Evolutionary conservation across 2,329 filamentous ascomycete genomes (phyloP), one percentile per base, ranked within the genome.

Genomic region (Pestalotiopsis sp.): DNA sequence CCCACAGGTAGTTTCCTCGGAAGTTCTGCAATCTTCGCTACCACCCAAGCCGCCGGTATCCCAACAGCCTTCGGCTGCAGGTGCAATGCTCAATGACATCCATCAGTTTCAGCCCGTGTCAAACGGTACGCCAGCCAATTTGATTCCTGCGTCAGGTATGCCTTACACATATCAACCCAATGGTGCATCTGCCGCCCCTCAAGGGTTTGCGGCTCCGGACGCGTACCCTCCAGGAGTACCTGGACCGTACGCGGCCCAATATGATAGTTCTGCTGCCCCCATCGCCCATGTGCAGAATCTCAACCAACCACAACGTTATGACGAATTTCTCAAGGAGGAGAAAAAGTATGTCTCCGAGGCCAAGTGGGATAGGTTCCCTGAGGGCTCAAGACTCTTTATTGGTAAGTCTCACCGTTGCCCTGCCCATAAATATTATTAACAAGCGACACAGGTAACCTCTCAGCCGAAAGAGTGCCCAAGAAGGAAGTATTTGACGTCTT

Each of bases 401-500:
- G 93, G 93, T 93, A 85, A 78, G 87, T 59, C 52, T 65, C 45
- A 58, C 62, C 58, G 67, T 67, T 68, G 72, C 69, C 73, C 70
- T 69, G 67, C 72, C 71, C 23, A 23, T 23, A 23, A 23, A 9
- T 27, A n/a, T 25, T 11, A n/a, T 78, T 83, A 71, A 81, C 67
- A 27, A 68, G 70, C 72, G 78, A 14, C 25, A 67, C 77, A 93
- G 94, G 95, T 67, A 99, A 98, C 78, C 86, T 99, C 12, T 95
- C 94, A 1, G 95, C 93, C 66, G 95, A 98, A 78, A 91, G 95
- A 77, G 95, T 97, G 14, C 96, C 93, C 6, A 98, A 98, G 81
- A 90, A 92, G 72, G 95, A 98, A 80, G 90, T 98, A 9, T 98
- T 97, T 81, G 92, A 97, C 77, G 87, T 95, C 20, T 98, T 99